These are phyloP conservation scores for Neophaeococcomyces aloes DNA, from an alignment of 2,329 filamentous ascomycete genomes.

Conservation along the genomic window DNA sequence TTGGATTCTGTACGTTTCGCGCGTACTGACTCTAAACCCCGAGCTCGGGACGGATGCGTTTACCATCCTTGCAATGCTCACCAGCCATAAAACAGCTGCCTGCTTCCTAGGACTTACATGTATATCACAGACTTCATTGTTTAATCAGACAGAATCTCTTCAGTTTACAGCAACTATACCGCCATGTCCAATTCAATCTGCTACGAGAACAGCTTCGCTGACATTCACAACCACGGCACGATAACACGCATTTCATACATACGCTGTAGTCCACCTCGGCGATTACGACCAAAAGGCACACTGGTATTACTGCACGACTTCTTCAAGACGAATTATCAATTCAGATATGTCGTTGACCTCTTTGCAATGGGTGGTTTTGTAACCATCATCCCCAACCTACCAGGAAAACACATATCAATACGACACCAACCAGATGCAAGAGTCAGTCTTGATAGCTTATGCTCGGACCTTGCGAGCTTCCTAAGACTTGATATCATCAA, in stretches of 20 bases:
- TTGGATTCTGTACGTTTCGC: no score
- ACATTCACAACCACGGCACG: not conserved
- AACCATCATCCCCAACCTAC: not conserved
- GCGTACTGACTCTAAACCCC: not conserved
- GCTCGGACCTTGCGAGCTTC: not conserved
- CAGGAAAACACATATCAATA: not conserved
- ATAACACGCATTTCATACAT: not conserved
- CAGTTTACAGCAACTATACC: no score
- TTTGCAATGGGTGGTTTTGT: conserved; percentile 1
- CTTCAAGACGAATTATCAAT: conserved; percentile 3
- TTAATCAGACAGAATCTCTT: no score
- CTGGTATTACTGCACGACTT: not conserved
- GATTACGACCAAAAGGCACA: not conserved
- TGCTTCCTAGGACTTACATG: not conserved
- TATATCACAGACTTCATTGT: no score
- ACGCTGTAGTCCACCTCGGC: not conserved
- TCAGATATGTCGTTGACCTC: not conserved
- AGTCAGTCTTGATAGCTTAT: not conserved
- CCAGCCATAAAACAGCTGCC: not conserved
- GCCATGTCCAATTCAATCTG: not conserved
- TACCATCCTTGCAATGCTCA: not conserved
- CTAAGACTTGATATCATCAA: not conserved
- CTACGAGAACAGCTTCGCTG: conserved; percentile 1
- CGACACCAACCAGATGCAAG: not conserved
- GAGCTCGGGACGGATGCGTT: not conserved